Evolutionary conservation across 495 filamentous ascomycete genomes (phyloP).

Genomic region (Schizothecium vesticola): DNA sequence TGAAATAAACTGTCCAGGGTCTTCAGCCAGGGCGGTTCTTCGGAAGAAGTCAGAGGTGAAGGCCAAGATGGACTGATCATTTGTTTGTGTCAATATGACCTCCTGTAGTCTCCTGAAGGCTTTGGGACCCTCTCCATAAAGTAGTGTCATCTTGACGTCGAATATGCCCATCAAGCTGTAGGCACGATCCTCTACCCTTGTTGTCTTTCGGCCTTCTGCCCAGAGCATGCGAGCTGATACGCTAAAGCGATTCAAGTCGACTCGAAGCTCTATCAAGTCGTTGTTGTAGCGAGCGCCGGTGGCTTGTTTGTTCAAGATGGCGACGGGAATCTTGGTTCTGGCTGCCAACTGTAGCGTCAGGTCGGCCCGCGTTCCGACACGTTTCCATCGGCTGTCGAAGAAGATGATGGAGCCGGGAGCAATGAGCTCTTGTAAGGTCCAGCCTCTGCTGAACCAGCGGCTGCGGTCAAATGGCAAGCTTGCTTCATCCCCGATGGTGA

Average conservation of each 20-base stretch:
- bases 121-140: background rate
- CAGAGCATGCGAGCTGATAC: background rate
- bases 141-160: background rate
- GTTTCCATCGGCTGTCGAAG: background rate
- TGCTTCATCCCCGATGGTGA: background rate
- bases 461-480: background rate
- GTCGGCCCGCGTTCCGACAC: background rate
- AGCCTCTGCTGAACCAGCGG: background rate
- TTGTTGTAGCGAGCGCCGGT: background rate
- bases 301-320: background rate
- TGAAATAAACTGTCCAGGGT: background rate
- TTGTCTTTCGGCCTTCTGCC: background rate
- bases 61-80: background rate
- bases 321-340: background rate
- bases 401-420: background rate
- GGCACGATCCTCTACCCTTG: background rate
- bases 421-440: background rate
- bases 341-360: background rate
- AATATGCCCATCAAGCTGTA: conserved; percentile 1
- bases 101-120: background rate
- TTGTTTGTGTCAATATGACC: background rate
- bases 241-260: background rate
- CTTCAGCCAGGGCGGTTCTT: background rate
- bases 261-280: background rate
- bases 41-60: background rate